Base-by-base conservation (phyloP, 1,284 basidiomycete genomes). In the Moesziomyces parantarcticus region DNA sequence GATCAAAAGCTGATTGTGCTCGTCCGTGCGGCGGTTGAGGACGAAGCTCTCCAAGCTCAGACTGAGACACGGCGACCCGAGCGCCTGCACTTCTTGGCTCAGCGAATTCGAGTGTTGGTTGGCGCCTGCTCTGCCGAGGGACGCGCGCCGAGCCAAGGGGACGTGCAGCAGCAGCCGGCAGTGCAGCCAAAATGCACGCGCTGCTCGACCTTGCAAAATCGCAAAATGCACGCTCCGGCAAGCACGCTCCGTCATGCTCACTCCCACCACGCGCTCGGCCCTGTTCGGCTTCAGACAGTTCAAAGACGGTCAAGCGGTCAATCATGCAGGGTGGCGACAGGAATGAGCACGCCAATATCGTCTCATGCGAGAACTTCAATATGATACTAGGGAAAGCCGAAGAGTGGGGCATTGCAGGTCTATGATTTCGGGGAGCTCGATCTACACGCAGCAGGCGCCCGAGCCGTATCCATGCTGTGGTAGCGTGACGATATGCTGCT, bases 391-490 rank as follows among this genome's bases (percentile, higher is more conserved):
- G 16, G 18, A n/a, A 16, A 18, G 36, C 16, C 3, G 36, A 39
- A 39, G 36, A 18, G 36, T 16, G 16, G 36, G 14, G 36, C 29
- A 32, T 39, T 39, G 36, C 36, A 39, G 18, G 34, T 26, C 25
- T 40, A 40, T 7, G 22, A 2, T 29, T 16, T 9, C 23, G 16
- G n/a, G 7, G 8, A 1, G 5, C 14, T 3, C 14, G 22, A 22
- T 45, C 55, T 67, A 72, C 6, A 67, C 59, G 54, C 69, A 72
- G 40, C 69, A 72, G 14, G 69, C 54, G 5, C 69, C 69, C 4
- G 55, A 49, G 16, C 59, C 63, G 29, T 66, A 67, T 3, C 63
- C 69, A 20, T 72, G 69, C 23, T 62, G 59, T 3, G 69, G 69
- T 10, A 72, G 56, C 23, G 63, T 59, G 25, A 72, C 63, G 1